These are phyloP conservation scores for Debaryomyces udenii DNA, from an alignment of 1,139 yeast species.

Conservation along the genomic window DNA sequence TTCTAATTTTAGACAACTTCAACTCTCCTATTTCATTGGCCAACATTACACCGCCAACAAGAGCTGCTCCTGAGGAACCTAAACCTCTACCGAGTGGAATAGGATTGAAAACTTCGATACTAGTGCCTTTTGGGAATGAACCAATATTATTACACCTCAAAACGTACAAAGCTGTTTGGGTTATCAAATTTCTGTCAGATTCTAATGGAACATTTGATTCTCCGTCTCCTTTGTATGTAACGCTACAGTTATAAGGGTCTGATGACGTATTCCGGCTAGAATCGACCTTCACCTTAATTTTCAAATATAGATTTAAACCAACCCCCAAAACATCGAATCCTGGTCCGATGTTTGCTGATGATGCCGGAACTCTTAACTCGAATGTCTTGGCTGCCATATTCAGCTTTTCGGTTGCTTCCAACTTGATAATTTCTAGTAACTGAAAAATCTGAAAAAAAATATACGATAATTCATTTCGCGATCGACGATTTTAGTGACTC, in stretches of 20 bases:
- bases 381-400: conserved; percentile 40
- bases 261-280: conserved; percentile 47
- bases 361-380: conserved; percentile 84
- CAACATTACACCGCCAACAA: conserved; percentile 93
- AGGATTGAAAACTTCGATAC: conserved; percentile 79
- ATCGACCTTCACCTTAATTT: conserved; percentile 68
- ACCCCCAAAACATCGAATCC: conserved; percentile 97
- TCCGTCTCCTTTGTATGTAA: conserved; percentile 76
- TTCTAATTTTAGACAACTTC: conserved; percentile 71
- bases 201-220: conserved; percentile 75
- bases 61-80: conserved; percentile 99
- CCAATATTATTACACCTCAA: conserved; percentile 77
- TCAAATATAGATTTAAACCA: conserved; percentile 75
- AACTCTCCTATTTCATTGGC: conserved; percentile 84
- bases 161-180: conserved; percentile 90
- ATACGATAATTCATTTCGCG: conserved; percentile 3
- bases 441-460: too few relatives aligned
- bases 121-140: conserved; percentile 83
- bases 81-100: conserved; percentile 96
- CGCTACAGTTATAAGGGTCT: conserved; percentile 70
- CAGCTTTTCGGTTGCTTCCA: background rate
- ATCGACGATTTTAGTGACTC: background rate
- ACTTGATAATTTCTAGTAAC: too few relatives aligned
- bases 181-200: conserved; percentile 79
- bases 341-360: conserved; percentile 97